Base-by-base conservation (phyloP, 2,329 filamentous ascomycete genomes). In the Penicillium occitanis region DNA sequence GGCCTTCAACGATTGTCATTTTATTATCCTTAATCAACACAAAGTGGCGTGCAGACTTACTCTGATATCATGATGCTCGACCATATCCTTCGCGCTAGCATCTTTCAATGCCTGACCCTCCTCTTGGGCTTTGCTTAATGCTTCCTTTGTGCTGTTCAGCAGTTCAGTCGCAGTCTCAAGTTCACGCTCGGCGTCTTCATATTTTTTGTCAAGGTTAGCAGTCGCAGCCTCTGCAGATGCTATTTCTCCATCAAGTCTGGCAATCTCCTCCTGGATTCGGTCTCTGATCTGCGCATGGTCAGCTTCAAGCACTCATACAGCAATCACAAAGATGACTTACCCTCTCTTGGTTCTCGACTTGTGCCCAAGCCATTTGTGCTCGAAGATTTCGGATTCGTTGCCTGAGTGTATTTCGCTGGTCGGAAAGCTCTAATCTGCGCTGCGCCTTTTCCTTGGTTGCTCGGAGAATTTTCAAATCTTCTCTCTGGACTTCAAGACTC, bases 351-450 rank as follows among this genome's bases (percentile, higher is more conserved):
- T 92, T 88, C 59, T 88, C 86, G 1, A 98, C 93, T 73, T 96
- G 91, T 28, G 88, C 86, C 95, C 95, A 99, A n/a, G 90, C 89
- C 68, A 92, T 82, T 78, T 96, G 90, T 19, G 85, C 83, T 51
- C 83, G 80, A 53, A 91, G 82, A 28, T 86, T 82, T 40, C 83
- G 83, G 57, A 88, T 83, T 66, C 87, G 87, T 22, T 83, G 81
- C 42, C 88, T 85, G 71, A 96, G 84, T 14, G 84, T 83, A 57
- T 89, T 83, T 64, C 91, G 89, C 68, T 88, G 87, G 63, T 89
- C 85, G 0, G 90, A 87, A 1, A 87, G 80, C 63, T 89, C 86
- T 28, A 90, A 84, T 67, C 90, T 87, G 67, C 85, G 83, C 63
- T 88, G 82, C 0, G 92, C 89, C 57, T 86, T 85, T 30, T 91